phyloP scores from a whole-genome alignment of 2,329 filamentous ascomycete species.

The Didymella pinodella region DNA sequence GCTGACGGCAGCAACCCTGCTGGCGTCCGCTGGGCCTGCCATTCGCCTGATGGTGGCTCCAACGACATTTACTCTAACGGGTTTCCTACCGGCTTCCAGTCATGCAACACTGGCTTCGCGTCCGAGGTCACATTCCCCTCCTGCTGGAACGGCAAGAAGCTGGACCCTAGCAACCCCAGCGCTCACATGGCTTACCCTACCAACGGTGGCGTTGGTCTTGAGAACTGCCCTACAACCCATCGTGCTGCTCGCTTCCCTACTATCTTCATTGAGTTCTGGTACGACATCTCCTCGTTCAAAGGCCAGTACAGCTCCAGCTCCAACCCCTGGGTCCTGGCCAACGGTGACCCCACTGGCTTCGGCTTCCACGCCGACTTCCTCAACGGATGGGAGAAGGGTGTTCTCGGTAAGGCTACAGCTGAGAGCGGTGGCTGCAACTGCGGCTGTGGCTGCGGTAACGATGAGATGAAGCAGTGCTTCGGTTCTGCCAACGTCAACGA shows the following conservation, averaged over 20 bases:
- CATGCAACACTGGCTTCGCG: constrained; percentile 48
- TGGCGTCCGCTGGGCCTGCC: constrained; percentile 47
- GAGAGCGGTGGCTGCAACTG: constrained; percentile 48
- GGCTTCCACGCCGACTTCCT: constrained; percentile 51
- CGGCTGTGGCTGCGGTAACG: constrained; percentile 48
- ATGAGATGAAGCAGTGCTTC: constrained; percentile 50
- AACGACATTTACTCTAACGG: constrained; percentile 40
- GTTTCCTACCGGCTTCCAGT: constrained; percentile 50
- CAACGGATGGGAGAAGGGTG: constrained; percentile 50
- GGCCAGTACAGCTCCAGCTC: constrained; percentile 42
- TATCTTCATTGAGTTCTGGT: constrained; percentile 53
- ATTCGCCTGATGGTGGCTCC: constrained; percentile 33
- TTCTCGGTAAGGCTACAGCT: constrained; percentile 47
- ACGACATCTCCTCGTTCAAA: constrained; percentile 46
- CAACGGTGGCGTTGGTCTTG: constrained; percentile 37
- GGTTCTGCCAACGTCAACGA: constrained; percentile 47
- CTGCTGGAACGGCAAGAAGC: constrained; percentile 49
- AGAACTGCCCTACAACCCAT: constrained; percentile 45
- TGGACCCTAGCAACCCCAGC: constrained; percentile 43
- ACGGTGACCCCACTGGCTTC: constrained; percentile 50
- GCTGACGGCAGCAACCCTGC: constrained; percentile 40
- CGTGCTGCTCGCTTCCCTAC: constrained; percentile 46
- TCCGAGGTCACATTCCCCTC: constrained; percentile 48
- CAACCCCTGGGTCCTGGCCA: constrained; percentile 47
- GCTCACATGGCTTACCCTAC: constrained; percentile 54